Evolutionary conservation across 2,329 filamentous ascomycete species (phyloP).

Genomic region (Fusarium keratoplasticum): DNA sequence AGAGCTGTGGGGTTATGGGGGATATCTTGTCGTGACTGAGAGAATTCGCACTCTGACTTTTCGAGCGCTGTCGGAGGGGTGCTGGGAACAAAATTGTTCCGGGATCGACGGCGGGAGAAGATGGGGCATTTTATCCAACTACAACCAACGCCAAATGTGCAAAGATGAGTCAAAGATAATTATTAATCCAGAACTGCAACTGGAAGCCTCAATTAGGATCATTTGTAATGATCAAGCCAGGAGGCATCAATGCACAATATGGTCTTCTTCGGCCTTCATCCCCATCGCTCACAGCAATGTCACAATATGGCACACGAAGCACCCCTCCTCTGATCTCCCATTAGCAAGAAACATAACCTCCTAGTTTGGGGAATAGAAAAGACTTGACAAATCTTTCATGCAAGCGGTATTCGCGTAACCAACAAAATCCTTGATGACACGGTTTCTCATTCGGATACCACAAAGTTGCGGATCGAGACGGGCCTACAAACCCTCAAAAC

Average conservation of each 20-base stretch:
- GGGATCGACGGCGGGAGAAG: not conserved
- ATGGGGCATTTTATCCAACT: not conserved
- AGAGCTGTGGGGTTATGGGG: not conserved
- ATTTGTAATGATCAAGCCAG: not conserved
- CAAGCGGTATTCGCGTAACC: not conserved
- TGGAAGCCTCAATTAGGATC: not conserved
- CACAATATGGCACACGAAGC: not conserved
- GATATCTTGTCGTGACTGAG: not conserved
- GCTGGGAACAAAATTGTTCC: slow-evolving; percentile 1
- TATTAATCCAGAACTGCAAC: not conserved
- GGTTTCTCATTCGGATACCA: slow-evolving; percentile 1
- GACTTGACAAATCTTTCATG: not conserved
- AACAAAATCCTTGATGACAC: not conserved
- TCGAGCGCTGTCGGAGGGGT: not conserved
- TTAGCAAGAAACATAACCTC: not conserved
- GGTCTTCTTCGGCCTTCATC: not conserved
- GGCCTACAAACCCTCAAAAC: slow-evolving; percentile 6
- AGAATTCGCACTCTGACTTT: slow-evolving; percentile 1
- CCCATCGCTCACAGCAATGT: not conserved
- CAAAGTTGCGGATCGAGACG: not conserved
- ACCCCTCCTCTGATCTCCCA: not conserved
- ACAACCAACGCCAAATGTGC: not conserved
- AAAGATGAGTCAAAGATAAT: not conserved
- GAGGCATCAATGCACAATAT: not conserved
- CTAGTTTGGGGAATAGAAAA: not conserved